phyloP scores from a whole-genome alignment of 2,329 filamentous ascomycete genomes.

The Diaporthe ampelina region DNA sequence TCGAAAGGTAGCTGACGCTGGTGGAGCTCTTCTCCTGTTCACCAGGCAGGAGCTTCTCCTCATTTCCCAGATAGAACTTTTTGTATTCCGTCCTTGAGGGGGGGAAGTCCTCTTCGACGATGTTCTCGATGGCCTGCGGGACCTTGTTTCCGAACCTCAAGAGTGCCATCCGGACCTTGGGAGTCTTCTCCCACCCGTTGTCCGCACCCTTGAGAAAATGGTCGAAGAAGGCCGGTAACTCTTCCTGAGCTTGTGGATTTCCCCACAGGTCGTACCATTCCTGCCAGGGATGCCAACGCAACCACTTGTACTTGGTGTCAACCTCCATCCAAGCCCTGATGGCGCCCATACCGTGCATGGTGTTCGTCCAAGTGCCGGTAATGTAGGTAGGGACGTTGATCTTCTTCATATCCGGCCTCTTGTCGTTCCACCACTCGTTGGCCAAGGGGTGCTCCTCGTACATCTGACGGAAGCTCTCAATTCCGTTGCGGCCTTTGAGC shows the following conservation, averaged over 20 bases:
- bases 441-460: conserved; percentile 51
- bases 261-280: conserved; percentile 61
- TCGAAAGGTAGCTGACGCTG: conserved; percentile 49
- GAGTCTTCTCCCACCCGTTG: conserved; percentile 62
- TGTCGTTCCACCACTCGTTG: conserved; percentile 56
- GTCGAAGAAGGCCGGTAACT: conserved; percentile 59
- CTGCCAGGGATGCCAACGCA: conserved; percentile 54
- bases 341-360: conserved; percentile 54
- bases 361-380: conserved; percentile 50
- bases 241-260: conserved; percentile 49
- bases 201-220: conserved; percentile 56
- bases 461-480: conserved; percentile 60
- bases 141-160: conserved; percentile 53
- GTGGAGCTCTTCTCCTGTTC: neutral
- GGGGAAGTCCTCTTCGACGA: conserved; percentile 53
- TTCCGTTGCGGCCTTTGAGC: conserved; percentile 49
- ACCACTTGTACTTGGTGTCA: conserved; percentile 55
- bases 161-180: conserved; percentile 57
- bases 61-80: conserved; percentile 46
- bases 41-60: conserved; percentile 43
- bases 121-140: conserved; percentile 48
- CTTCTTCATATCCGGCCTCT: conserved; percentile 53
- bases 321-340: conserved; percentile 54
- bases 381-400: conserved; percentile 54
- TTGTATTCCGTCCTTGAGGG: conserved; percentile 51